These are phyloP conservation scores for Coniochaeta hoffmannii DNA, from an alignment of 2,329 filamentous ascomycete species.

Conservation along the genomic window DNA sequence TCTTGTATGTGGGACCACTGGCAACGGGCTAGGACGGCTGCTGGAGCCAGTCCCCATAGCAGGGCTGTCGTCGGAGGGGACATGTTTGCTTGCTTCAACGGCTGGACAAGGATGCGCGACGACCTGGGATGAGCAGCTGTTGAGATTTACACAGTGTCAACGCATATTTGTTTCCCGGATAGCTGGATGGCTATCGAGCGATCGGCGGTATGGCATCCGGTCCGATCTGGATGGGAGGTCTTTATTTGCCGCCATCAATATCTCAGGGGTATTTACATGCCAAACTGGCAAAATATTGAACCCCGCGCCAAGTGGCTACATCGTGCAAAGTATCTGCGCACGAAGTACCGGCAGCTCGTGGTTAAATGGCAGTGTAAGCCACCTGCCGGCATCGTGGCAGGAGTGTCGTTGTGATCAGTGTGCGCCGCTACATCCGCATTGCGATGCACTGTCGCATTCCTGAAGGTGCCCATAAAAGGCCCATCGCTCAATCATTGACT, in stretches of 20 bases:
- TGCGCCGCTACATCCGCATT: too few relatives aligned
- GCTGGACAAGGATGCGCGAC: background rate
- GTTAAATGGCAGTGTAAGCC: background rate
- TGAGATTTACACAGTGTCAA: background rate
- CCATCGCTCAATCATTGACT: too few relatives aligned
- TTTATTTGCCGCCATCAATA: background rate
- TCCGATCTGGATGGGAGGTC: background rate
- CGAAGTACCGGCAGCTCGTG: background rate
- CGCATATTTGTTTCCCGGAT: background rate
- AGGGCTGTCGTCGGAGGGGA: background rate
- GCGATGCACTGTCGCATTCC: too few relatives aligned
- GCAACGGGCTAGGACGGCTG: background rate
- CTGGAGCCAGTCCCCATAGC: background rate
- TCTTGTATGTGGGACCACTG: constrained; percentile 5
- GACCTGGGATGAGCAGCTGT: background rate
- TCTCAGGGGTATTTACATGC: constrained; percentile 1
- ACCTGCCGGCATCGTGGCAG: background rate
- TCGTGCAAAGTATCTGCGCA: too few relatives aligned
- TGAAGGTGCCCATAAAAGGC: too few relatives aligned
- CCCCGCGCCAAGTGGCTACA: background rate
- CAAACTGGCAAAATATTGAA: background rate
- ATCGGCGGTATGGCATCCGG: background rate
- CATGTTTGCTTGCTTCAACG: background rate
- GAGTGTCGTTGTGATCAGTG: background rate
- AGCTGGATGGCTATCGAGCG: background rate